phyloP scores from a whole-genome alignment of 2,329 filamentous ascomycete genomes.

The Fusarium irregulare region DNA sequence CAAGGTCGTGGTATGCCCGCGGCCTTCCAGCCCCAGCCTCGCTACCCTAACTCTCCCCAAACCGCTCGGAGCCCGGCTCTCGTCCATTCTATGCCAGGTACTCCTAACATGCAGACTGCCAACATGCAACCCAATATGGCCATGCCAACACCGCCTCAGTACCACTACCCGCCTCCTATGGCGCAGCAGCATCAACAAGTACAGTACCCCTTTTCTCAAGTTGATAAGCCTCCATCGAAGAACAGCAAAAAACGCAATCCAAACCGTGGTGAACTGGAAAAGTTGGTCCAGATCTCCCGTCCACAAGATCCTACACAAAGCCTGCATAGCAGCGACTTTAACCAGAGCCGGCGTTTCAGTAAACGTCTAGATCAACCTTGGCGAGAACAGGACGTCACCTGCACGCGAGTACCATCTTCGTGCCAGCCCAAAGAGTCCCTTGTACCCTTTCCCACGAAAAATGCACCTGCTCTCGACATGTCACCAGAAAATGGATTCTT shows the following conservation, averaged over 20 bases:
- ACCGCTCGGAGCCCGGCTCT: conserved; percentile 74
- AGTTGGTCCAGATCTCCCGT: conserved; percentile 55
- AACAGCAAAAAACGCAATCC: conserved; percentile 57
- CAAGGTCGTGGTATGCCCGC: conserved; percentile 66
- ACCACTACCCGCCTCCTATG: conserved; percentile 69
- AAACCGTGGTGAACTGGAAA: conserved; percentile 60
- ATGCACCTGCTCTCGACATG: conserved; percentile 63
- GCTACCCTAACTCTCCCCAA: conserved; percentile 71
- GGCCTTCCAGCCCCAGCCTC: conserved; percentile 57
- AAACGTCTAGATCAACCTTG: conserved; percentile 58
- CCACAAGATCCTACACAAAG: conserved; percentile 54
- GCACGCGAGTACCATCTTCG: conserved; percentile 38
- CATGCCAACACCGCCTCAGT: conserved; percentile 71
- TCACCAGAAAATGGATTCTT: conserved; percentile 77
- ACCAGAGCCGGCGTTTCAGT: conserved; percentile 57
- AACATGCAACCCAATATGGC: conserved; percentile 68
- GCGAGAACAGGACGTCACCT: conserved; percentile 44
- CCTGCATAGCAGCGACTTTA: conserved; percentile 49
- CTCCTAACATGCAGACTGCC: conserved; percentile 74
- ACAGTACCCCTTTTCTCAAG: conserved; percentile 59
- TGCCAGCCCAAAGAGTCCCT: conserved; percentile 24
- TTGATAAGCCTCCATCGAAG: conserved; percentile 54
- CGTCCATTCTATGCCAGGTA: conserved; percentile 72
- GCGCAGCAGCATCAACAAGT: conserved; percentile 72
- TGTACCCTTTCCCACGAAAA: conserved; percentile 20